A percentile compares a stretch with the other conserved stretches of the same genome.
Conservation (phyloP, 306 rosid species). For the Rubus parviflorus region DNA sequence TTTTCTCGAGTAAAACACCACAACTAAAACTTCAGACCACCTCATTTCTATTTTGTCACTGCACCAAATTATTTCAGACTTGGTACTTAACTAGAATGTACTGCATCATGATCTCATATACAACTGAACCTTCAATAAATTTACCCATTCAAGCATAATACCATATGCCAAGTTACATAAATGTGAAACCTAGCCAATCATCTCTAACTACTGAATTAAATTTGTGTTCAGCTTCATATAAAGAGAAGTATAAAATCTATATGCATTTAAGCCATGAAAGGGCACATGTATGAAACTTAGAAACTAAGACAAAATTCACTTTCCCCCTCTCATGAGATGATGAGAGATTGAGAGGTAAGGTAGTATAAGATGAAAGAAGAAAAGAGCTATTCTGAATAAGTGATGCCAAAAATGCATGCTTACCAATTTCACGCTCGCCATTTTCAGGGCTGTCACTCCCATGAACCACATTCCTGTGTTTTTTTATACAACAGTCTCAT, state of each 20-base stretch:
- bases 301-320: not conserved
- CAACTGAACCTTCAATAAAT: not conserved
- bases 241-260: not conserved
- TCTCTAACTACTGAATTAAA: not conserved
- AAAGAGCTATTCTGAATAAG: not conserved
- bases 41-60: not conserved
- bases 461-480: slow-evolving; percentile 81
- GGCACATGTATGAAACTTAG: not conserved
- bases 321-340: not conserved
- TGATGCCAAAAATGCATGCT: not conserved
- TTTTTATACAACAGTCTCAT: slow-evolving; percentile 24
- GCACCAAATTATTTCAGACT: not conserved
- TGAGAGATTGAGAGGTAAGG: not conserved
- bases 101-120: not conserved
- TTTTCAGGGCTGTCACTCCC: slow-evolving; percentile 99
- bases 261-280: not conserved
- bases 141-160: not conserved
- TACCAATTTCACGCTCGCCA: slow-evolving; percentile 91
- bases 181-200: not conserved
- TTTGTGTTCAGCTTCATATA: not conserved
- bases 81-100: not conserved
- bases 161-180: not conserved
- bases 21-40: not conserved
- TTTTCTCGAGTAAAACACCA: not conserved
- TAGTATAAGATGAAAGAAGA: not conserved